These are phyloP conservation scores for Lablab purpureus DNA, from an alignment of 306 rosid genomes.

Conservation along the genomic window DNA sequence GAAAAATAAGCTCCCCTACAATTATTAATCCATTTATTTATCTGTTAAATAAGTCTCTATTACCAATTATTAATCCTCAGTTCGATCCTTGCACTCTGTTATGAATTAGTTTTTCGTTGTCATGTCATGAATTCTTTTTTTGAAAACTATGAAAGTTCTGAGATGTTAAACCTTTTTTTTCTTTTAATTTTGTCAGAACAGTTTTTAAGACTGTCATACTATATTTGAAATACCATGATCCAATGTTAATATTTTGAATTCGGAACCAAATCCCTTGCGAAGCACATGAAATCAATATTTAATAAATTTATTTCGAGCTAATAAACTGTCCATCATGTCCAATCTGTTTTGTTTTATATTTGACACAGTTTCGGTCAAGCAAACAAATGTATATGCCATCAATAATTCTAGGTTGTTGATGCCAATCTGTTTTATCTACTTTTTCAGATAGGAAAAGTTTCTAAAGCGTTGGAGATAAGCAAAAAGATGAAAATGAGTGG, in stretches of 20 bases:
- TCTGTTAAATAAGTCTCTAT: too few species aligned
- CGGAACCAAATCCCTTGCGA: background rate
- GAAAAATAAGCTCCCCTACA: too few species aligned
- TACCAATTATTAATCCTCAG: too few species aligned
- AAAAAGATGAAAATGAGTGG: conserved; percentile 74
- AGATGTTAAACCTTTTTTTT: too few species aligned
- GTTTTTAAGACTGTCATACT: background rate
- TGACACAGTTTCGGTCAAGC: background rate
- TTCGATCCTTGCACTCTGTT: too few species aligned
- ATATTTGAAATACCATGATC: background rate
- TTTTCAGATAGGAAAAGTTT: conserved; percentile 88
- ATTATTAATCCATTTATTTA: too few species aligned
- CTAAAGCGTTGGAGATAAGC: conserved; percentile 86
- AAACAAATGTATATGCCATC: background rate
- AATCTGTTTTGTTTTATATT: background rate
- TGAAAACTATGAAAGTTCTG: background rate
- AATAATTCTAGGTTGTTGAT: conserved; percentile 10
- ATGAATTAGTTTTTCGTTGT: too few species aligned
- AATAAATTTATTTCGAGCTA: background rate
- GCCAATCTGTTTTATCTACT: conserved; percentile 19
- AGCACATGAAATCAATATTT: background rate
- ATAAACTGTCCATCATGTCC: background rate
- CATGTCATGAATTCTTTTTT: too few species aligned
- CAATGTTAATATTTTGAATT: background rate
- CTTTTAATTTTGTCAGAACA: background rate